These are phyloP conservation scores for Casuarina glauca DNA, from an alignment of 306 rosid genomes.

Conservation along the genomic window DNA sequence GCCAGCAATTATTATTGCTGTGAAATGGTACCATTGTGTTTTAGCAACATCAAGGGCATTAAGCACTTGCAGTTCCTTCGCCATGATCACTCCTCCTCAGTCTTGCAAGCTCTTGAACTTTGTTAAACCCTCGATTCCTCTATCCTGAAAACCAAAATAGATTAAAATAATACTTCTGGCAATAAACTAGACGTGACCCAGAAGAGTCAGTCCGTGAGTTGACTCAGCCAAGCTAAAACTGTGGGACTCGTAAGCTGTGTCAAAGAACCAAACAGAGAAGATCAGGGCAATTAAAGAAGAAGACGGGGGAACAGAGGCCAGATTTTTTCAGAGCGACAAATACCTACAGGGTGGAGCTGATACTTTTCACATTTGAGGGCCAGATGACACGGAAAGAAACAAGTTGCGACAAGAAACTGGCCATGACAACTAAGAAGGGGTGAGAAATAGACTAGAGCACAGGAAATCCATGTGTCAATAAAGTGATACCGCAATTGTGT, in stretches of 20 bases:
- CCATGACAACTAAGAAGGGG: not conserved
- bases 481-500: not conserved
- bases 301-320: constrained; percentile 18
- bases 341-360: not conserved
- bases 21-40: constrained; percentile 92
- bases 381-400: not conserved
- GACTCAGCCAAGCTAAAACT: constrained; percentile 6
- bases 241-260: not conserved
- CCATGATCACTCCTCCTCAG: constrained; percentile 38
- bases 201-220: not conserved
- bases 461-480: constrained; percentile 27
- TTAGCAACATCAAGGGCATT: constrained; percentile 81
- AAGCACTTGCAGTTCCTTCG: constrained; percentile 55
- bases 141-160: constrained; percentile 12
- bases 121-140: not conserved
- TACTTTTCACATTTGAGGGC: constrained; percentile 9
- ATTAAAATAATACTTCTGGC: not conserved
- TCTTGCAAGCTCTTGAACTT: constrained; percentile 6
- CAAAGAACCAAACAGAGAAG: not conserved
- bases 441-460: constrained; percentile 10
- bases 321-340: constrained; percentile 9
- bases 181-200: constrained; percentile 14
- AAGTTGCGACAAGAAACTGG: not conserved
- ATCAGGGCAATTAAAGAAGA: not conserved
- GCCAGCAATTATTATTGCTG: constrained; percentile 85